These are phyloP conservation scores for Mortierella sp. DNA, from an alignment of 371 early-diverging fungal species.

Conservation along the genomic window DNA sequence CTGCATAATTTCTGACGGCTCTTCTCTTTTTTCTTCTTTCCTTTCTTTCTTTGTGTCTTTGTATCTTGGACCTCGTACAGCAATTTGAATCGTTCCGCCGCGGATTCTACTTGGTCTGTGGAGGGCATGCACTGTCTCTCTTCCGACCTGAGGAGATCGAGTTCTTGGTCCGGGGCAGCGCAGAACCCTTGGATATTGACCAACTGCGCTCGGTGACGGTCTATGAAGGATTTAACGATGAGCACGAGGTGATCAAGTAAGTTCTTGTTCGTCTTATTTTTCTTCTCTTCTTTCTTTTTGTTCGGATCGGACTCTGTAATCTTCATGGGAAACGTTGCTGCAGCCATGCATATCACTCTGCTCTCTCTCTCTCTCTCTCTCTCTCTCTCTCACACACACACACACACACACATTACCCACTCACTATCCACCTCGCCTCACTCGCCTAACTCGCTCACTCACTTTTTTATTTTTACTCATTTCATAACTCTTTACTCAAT, in stretches of 20 bases:
- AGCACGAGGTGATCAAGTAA: conserved; percentile 69
- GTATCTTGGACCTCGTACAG: conserved; percentile 60
- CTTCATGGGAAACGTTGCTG: neutral
- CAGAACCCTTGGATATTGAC: conserved; percentile 84
- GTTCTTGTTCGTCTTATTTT: conserved; percentile 2
- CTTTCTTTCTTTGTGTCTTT: conserved; percentile 44
- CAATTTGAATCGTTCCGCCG: conserved; percentile 93
- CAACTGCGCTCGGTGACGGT: conserved; percentile 84
- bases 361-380: neutral
- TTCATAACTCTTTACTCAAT: neutral
- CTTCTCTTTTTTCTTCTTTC: neutral
- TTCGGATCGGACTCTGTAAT: neutral
- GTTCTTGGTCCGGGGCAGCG: conserved; percentile 93
- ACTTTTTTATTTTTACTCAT: neutral
- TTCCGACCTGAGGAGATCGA: conserved; percentile 98
- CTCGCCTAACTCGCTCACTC: neutral
- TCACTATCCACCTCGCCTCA: too few species aligned
- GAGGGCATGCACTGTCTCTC: conserved; percentile 90
- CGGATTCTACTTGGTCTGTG: conserved; percentile 94
- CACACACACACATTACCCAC: too few species aligned
- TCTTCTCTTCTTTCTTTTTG: neutral
- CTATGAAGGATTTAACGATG: conserved; percentile 80
- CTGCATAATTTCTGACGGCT: neutral
- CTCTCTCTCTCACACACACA: too few species aligned
- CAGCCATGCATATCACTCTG: neutral